Evolutionary conservation across 768 basidiomycete species (phyloP).

Genomic region (Goffeauzyma gilvescens): DNA sequence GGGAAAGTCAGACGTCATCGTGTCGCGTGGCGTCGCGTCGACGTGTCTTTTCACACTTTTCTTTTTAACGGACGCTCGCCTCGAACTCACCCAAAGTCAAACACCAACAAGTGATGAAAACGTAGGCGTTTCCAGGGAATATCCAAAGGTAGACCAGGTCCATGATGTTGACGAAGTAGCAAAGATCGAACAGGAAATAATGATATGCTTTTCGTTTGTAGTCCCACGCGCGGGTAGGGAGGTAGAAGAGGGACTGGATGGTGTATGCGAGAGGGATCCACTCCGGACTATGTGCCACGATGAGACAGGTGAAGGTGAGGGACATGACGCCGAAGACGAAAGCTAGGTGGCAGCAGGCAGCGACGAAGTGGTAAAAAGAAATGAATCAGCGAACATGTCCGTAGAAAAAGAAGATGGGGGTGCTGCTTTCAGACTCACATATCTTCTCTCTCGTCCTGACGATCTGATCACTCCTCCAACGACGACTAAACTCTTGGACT

Average conservation of each 20-base stretch:
- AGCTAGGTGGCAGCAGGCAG: constrained; percentile 36
- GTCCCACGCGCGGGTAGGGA: constrained; percentile 60
- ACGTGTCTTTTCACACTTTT: no score
- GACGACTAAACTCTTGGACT: background rate
- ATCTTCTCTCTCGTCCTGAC: constrained; percentile 31
- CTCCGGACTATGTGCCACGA: constrained; percentile 74
- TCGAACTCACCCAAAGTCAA: constrained; percentile 57
- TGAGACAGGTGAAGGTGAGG: constrained; percentile 58
- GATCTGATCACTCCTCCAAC: constrained; percentile 12
- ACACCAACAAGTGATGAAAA: constrained; percentile 85
- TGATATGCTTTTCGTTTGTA: constrained; percentile 91
- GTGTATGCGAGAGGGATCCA: constrained; percentile 83
- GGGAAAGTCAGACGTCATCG: background rate
- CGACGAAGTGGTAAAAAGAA: background rate
- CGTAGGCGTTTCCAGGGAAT: constrained; percentile 50
- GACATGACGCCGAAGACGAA: constrained; percentile 92
- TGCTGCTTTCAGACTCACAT: constrained; percentile 48
- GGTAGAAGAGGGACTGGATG: constrained; percentile 51
- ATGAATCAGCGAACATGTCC: background rate
- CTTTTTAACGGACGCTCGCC: background rate
- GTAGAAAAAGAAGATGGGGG: background rate
- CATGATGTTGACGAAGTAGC: constrained; percentile 83
- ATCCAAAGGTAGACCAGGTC: constrained; percentile 84
- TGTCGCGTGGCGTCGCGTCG: background rate
- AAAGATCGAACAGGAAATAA: constrained; percentile 79